phyloP scores from a whole-genome alignment of 2,329 filamentous ascomycete genomes.

The Leptographium wingfieldii region DNA sequence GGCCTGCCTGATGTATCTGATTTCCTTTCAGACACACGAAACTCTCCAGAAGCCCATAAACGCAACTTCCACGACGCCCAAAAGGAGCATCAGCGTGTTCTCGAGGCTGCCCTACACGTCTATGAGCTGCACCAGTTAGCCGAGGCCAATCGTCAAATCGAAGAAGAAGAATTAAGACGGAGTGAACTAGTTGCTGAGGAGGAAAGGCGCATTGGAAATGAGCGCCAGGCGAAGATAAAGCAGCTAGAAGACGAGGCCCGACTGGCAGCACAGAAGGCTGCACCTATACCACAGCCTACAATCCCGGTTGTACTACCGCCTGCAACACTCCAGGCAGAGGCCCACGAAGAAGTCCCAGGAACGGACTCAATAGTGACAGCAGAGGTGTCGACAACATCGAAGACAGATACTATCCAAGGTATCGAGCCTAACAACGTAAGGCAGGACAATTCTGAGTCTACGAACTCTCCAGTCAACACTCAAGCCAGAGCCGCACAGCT shows the following conservation, averaged over 20 bases:
- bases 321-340: constrained; percentile 8
- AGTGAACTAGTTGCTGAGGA: constrained; percentile 15
- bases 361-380: not conserved
- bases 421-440: not conserved
- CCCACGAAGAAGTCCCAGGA: constrained; percentile 1
- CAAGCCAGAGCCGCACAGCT: not conserved
- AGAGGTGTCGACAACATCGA: not conserved
- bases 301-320: not conserved
- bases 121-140: constrained; percentile 13
- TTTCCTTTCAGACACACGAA: constrained; percentile 18
- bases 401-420: not conserved
- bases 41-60: constrained; percentile 21
- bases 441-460: not conserved
- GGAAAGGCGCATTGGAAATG: constrained; percentile 14
- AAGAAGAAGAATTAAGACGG: constrained; percentile 15
- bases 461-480: not conserved
- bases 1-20: constrained; percentile 15
- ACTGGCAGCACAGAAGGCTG: constrained; percentile 20
- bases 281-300: constrained; percentile 16
- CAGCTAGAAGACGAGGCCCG: constrained; percentile 19
- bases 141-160: constrained; percentile 15
- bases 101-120: constrained; percentile 13
- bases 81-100: constrained; percentile 17
- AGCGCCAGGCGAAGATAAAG: constrained; percentile 13
- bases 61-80: constrained; percentile 17